Conservation (phyloP, 2,329 filamentous ascomycete species). For the Penicillium sp. region DNA sequence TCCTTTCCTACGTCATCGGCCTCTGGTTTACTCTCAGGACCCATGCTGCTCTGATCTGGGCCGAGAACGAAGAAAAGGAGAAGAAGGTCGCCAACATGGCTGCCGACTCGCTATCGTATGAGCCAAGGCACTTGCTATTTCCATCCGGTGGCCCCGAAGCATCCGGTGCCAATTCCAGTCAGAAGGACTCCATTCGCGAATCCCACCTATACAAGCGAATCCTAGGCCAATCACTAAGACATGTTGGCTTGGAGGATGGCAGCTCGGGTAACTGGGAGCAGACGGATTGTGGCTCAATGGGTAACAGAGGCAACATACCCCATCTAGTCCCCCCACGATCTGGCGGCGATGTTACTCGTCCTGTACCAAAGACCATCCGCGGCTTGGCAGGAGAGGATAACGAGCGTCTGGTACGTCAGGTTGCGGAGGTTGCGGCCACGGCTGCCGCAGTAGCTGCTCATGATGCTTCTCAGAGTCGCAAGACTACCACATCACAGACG, state of each 20-base stretch:
- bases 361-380: conserved; percentile 39
- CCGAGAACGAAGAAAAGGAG: conserved; percentile 74
- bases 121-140: conserved; percentile 33
- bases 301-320: conserved; percentile 44
- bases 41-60: conserved; percentile 96
- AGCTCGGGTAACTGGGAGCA: conserved; percentile 41
- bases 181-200: conserved; percentile 70
- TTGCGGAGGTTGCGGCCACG: conserved; percentile 89
- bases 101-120: conserved; percentile 31
- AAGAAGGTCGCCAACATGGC: conserved; percentile 32
- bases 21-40: conserved; percentile 93
- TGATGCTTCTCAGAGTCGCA: conserved; percentile 59
- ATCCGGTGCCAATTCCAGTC: conserved; percentile 43
- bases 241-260: conserved; percentile 65
- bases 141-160: conserved; percentile 29
- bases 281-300: conserved; percentile 21
- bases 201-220: conserved; percentile 90
- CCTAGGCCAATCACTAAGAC: conserved; percentile 80
- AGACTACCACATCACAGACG: conserved; percentile 42
- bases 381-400: conserved; percentile 80
- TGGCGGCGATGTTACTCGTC: conserved; percentile 39
- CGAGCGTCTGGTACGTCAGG: conserved; percentile 72
- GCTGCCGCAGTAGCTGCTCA: conserved; percentile 81
- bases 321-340: conserved; percentile 72
- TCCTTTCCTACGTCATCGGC: conserved; percentile 89